Conservation (phyloP, 108 stramenopile species). For the Nitzschia putrida region DNA sequence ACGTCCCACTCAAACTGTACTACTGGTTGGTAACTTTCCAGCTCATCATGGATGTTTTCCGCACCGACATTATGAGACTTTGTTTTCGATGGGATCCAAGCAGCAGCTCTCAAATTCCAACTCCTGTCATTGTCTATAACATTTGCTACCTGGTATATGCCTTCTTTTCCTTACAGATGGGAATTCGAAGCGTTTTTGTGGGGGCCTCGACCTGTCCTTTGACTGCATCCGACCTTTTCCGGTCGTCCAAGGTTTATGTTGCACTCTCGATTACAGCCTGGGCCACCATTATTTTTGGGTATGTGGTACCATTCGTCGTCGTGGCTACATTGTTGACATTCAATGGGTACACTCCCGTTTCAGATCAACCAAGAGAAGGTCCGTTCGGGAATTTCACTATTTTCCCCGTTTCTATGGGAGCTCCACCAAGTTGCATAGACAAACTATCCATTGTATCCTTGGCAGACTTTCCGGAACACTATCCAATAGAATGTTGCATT, state of each 20-base stretch:
- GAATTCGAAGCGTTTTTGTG: slow-evolving; percentile 51
- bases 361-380: slow-evolving; percentile 22
- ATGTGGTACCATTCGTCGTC: slow-evolving; percentile 59
- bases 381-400: slow-evolving; percentile 24
- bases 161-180: slow-evolving; percentile 54
- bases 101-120: slow-evolving; percentile 39
- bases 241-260: slow-evolving; percentile 53
- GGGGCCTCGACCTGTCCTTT: slow-evolving; percentile 43
- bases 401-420: slow-evolving; percentile 61
- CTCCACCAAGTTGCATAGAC: slow-evolving; percentile 59
- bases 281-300: slow-evolving; percentile 62
- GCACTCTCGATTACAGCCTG: slow-evolving; percentile 62
- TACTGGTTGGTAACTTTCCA: slow-evolving; percentile 74
- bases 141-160: slow-evolving; percentile 66
- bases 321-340: slow-evolving; percentile 66
- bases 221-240: slow-evolving; percentile 65
- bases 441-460: slow-evolving; percentile 35
- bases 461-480: slow-evolving; percentile 45
- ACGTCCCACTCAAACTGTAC: slow-evolving; percentile 68
- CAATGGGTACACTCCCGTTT: slow-evolving; percentile 64
- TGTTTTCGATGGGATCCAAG: slow-evolving; percentile 60
- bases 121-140: slow-evolving; percentile 61
- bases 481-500: slow-evolving; percentile 70
- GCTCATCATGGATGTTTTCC: slow-evolving; percentile 69
- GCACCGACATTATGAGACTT: slow-evolving; percentile 66